Base-by-base conservation (phyloP, 768 basidiomycete genomes). In the Hericium rajendrae region DNA sequence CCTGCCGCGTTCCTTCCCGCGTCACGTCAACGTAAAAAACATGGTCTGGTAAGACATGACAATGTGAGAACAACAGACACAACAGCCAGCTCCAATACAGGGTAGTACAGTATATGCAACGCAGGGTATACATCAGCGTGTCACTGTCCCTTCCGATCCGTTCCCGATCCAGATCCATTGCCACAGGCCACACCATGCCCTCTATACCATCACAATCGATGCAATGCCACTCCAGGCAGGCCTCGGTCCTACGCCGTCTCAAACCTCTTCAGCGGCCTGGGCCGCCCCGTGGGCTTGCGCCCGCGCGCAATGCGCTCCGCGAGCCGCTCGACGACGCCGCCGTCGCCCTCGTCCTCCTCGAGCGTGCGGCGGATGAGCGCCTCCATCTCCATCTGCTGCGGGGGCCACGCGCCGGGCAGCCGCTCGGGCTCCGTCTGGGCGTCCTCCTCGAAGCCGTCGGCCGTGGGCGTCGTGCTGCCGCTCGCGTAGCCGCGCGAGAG, bases 231-330 rank as follows among this genome's bases (percentile, higher is more conserved):
- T 43, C 11, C 41, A 43, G 16, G 4, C 18, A 8, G 8, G 41
- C 15, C 43, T n/a, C 16, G 43, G 12, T 5, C 16, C 65, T 57
- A 79, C 28, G 79, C 72, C 20, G 84, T 86, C 57, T 82, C 86
- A 64, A 79, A 78, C 66, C 86, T 75, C 76, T 84, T 88, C 67
- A 87, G 69, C 48, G 78, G 74, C 24, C 69, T 65, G 13, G 81
- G 82, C 60, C 78, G 69, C 52, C 73, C 76, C 13, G 74, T 71
- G 15, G 73, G 60, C 58, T 66, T 71, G 61, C 80, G 70, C 37
- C 77, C 79, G 53, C 76, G 72, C 37, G 86, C 82, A 61, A 86
- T 79, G 63, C 74, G 28, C 48, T 86, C 85, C 58, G 85, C 84
- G 56, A 88, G 67, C 61, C 75, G 70, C 64, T 87, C 85, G 18